Percentiles rank a stretch among this genome's conserved stretches.
Conservation (phyloP, 148 eudicot genomes). For the Euryodendron excelsum region DNA sequence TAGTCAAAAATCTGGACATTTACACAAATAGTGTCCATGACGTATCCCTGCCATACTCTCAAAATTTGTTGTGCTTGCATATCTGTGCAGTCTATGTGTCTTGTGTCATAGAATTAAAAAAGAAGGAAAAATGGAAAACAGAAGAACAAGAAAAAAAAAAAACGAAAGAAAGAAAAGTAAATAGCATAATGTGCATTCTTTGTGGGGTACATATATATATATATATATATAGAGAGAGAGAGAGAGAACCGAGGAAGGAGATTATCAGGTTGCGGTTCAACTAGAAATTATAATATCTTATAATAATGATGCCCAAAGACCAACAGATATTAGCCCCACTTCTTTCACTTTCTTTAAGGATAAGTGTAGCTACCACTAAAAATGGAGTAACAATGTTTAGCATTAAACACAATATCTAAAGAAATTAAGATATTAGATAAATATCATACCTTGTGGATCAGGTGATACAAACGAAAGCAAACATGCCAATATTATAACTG, state of each 20-base stretch:
- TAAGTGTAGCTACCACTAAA: neutral
- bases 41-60: neutral
- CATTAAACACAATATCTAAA: neutral
- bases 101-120: neutral
- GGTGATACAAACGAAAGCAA: constrained; percentile 40
- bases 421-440: neutral
- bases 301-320: neutral
- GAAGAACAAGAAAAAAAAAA: neutral
- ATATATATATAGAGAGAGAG: neutral
- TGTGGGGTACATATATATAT: neutral
- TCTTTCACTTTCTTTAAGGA: neutral
- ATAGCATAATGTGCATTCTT: neutral
- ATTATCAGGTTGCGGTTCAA: neutral
- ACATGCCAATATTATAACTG: constrained; percentile 35
- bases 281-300: neutral
- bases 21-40: neutral
- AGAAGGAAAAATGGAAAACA: neutral
- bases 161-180: neutral
- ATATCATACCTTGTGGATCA: constrained; percentile 63
- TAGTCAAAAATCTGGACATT: neutral
- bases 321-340: neutral
- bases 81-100: no score
- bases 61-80: neutral
- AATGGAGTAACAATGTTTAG: neutral
- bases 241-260: neutral